Evolutionary conservation across 768 basidiomycete genomes (phyloP).

Genomic region (Mycena metata): DNA sequence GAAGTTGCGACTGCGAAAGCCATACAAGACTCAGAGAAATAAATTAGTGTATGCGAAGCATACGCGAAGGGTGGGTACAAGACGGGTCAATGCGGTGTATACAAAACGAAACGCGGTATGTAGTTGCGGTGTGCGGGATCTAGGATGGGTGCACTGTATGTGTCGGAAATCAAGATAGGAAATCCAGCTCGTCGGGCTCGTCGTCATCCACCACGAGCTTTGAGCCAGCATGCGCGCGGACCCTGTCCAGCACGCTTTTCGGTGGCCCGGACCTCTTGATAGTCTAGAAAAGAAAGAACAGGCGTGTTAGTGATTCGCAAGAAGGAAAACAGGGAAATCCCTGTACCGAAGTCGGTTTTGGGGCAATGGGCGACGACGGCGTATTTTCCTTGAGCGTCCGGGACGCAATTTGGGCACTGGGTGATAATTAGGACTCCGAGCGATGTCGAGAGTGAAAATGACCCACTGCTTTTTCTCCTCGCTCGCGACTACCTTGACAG

Average conservation of each 20-base stretch:
- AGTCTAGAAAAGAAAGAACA: not conserved
- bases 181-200: slow-evolving; percentile 37
- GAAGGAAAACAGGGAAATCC: not conserved
- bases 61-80: no score
- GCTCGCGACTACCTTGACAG: not conserved
- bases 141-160: not conserved
- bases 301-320: not conserved
- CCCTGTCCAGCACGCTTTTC: slow-evolving; percentile 34
- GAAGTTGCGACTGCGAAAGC: no score
- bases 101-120: no score
- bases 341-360: slow-evolving; percentile 9
- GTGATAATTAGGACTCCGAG: not conserved
- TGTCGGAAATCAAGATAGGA: slow-evolving; percentile 25
- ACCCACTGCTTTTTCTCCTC: slow-evolving; percentile 1
- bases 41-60: no score
- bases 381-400: slow-evolving; percentile 28
- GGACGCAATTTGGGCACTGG: slow-evolving; percentile 14
- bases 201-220: slow-evolving; percentile 9
- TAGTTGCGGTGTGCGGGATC: no score
- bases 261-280: slow-evolving; percentile 17
- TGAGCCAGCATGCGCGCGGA: slow-evolving; percentile 13
- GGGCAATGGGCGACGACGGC: not conserved
- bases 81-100: no score
- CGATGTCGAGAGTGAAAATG: not conserved
- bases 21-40: no score